Evolutionary conservation across 768 basidiomycete species (phyloP).

Genomic region (Rubroboletus satanas): DNA sequence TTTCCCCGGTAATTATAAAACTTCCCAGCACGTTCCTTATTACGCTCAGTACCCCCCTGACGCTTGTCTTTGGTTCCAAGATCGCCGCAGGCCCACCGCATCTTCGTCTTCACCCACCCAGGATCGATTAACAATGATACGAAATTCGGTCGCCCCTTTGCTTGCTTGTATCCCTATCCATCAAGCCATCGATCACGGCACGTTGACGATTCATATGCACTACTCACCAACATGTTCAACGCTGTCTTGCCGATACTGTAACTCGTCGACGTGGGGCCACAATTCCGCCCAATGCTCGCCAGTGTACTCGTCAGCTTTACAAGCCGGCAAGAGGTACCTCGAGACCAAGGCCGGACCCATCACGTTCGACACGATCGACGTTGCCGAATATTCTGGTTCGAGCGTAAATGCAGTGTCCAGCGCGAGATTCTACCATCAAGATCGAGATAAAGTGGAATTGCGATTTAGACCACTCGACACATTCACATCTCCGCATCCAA

Average conservation of each 20-base stretch:
- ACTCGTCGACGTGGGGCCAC: background rate
- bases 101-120: constrained; percentile 74
- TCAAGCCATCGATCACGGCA: background rate
- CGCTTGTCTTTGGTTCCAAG: constrained; percentile 26
- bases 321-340: constrained; percentile 30
- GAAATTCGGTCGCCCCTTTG: background rate
- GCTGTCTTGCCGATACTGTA: constrained; percentile 4
- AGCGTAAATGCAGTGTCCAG: constrained; percentile 26
- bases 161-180: background rate
- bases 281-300: constrained; percentile 24
- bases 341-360: constrained; percentile 25
- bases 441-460: background rate
- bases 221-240: constrained; percentile 1
- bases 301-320: constrained; percentile 32
- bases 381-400: constrained; percentile 9
- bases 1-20: constrained; percentile 3
- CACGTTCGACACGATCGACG: constrained; percentile 28
- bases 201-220: background rate
- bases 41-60: constrained; percentile 14
- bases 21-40: constrained; percentile 8
- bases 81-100: constrained; percentile 30
- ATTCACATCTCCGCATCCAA: background rate
- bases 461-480: background rate
- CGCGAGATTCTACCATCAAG: constrained; percentile 13
- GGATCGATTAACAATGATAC: constrained; percentile 80